Percentiles rank a stretch among this genome's conserved stretches.
Conservation (phyloP, 1,284 basidiomycete genomes). For the Cronartium quercuum region DNA sequence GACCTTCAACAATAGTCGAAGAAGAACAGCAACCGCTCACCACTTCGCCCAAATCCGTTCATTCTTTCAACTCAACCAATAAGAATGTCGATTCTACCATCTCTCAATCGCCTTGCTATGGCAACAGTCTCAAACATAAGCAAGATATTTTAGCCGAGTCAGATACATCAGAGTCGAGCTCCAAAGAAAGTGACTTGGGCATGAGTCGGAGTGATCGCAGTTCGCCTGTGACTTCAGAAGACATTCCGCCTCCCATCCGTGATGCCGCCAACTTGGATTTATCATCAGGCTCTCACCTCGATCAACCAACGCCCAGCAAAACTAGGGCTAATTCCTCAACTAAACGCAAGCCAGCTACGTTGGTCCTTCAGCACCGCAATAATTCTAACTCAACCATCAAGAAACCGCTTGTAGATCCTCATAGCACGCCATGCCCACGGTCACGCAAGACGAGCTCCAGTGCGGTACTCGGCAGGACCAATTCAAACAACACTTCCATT, state of each 20-base stretch:
- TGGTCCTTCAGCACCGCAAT: constrained; percentile 22
- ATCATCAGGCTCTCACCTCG: constrained; percentile 35
- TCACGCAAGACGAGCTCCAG: neutral
- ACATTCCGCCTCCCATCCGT: constrained; percentile 40
- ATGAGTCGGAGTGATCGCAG: constrained; percentile 46
- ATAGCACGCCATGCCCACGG: neutral
- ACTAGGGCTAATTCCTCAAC: constrained; percentile 7
- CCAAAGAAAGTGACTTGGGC: constrained; percentile 44
- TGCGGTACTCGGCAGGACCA: neutral
- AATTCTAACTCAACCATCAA: constrained; percentile 38
- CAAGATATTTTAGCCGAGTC: constrained; percentile 28
- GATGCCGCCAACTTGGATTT: constrained; percentile 13
- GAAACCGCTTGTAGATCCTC: constrained; percentile 6
- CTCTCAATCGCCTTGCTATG: neutral
- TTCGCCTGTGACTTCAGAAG: constrained; percentile 42
- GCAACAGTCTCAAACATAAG: constrained; percentile 1
- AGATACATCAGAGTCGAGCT: constrained; percentile 40
- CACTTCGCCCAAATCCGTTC: constrained; percentile 31
- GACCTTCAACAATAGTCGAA: constrained; percentile 30
- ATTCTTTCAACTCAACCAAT: constrained; percentile 42
- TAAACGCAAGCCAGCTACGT: neutral
- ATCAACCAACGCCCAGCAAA: constrained; percentile 37
- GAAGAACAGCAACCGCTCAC: constrained; percentile 25
- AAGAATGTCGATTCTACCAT: constrained; percentile 32
- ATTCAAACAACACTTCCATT: neutral